Percentiles rank a stretch among this genome's conserved stretches.
Evolutionary conservation across 352 stramenopile genomes (phyloP).

Genomic region (Globisporangium canariense): DNA sequence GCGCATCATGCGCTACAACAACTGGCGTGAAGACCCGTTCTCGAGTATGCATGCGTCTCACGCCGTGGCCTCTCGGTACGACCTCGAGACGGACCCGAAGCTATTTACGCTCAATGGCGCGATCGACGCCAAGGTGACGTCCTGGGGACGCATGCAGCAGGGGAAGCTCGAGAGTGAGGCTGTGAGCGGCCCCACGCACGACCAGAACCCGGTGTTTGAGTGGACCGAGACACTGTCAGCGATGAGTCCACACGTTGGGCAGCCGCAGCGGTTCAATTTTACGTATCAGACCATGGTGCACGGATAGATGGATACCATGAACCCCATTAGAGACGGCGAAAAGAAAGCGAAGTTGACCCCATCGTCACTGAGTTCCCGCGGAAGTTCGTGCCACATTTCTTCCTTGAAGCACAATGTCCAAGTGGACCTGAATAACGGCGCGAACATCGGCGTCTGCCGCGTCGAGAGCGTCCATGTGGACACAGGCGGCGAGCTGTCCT

Average conservation of each 20-base stretch:
- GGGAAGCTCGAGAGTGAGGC: conserved; percentile 43
- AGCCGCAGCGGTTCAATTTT: conserved; percentile 42
- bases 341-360: no score
- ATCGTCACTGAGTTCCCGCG: background rate
- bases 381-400: no score
- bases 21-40: conserved; percentile 53
- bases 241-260: conserved; percentile 26
- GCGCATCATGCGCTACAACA: conserved; percentile 62
- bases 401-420: no score
- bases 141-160: conserved; percentile 21
- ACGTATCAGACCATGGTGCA: conserved; percentile 39
- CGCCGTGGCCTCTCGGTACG: conserved; percentile 63
- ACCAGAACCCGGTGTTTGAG: conserved; percentile 53
- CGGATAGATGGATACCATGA: background rate
- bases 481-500: no score
- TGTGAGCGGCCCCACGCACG: conserved; percentile 55
- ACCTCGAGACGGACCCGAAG: conserved; percentile 41
- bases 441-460: no score
- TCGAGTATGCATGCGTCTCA: conserved; percentile 40
- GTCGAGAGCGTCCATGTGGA: no score
- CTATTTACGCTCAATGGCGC: conserved; percentile 43
- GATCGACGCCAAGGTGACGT: conserved; percentile 80
- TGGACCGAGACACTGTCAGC: conserved; percentile 39
- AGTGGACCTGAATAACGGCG: no score
- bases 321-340: background rate